Conservation (phyloP, 1,284 basidiomycete species). For the Termitomyces sp. region DNA sequence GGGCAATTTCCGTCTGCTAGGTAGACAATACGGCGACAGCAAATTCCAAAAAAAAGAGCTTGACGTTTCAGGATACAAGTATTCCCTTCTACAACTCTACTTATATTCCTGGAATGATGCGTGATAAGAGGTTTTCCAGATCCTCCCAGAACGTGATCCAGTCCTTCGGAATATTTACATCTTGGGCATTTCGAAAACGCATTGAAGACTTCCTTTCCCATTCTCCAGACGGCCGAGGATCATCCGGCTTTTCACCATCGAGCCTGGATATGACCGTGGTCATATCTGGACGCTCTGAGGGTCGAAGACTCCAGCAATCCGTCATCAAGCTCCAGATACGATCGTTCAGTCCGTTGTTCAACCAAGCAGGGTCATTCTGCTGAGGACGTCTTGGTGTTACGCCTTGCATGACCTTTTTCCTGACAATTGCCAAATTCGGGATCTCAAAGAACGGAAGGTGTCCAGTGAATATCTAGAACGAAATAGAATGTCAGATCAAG, state of each 20-base stretch:
- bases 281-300: slow-evolving; percentile 5
- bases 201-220: neutral
- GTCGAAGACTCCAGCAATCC: slow-evolving; percentile 3
- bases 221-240: neutral
- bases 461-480: slow-evolving; percentile 8
- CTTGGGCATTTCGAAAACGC: slow-evolving; percentile 3
- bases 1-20: no score
- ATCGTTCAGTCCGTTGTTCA: slow-evolving; percentile 15
- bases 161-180: neutral
- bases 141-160: neutral
- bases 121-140: neutral
- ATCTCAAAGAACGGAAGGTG: slow-evolving; percentile 13
- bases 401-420: slow-evolving; percentile 15
- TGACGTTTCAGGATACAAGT: neutral
- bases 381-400: slow-evolving; percentile 16
- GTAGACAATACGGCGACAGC: no score
- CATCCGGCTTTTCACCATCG: neutral
- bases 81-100: neutral
- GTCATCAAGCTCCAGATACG: slow-evolving; percentile 9
- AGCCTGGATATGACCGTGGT: neutral
- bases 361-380: slow-evolving; percentile 1
- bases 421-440: slow-evolving; percentile 15
- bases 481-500: neutral
- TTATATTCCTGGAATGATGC: neutral
- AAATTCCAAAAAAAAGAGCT: no score